Evolutionary conservation across 176 grass and related monocot species (phyloP).

Genomic region (Elymus sibiricus): DNA sequence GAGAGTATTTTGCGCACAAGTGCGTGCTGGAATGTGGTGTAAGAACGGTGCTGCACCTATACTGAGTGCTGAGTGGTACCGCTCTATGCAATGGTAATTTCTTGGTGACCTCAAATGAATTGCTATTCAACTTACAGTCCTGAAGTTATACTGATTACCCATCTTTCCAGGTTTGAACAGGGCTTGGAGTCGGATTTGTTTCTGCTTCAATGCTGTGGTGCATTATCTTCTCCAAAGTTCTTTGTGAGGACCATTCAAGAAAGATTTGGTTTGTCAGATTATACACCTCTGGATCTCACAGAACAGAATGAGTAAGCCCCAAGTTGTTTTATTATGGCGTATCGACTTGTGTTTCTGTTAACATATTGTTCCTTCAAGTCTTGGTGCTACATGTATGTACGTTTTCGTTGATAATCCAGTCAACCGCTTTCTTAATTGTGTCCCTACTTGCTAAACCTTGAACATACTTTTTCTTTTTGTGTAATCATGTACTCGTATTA

Average conservation of each 20-base stretch:
- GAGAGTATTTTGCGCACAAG: too few species aligned
- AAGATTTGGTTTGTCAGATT: slow-evolving; percentile 78
- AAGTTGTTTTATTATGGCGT: background rate
- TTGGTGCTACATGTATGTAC: background rate
- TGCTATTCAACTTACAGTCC: slow-evolving; percentile 13
- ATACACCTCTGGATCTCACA: slow-evolving; percentile 65
- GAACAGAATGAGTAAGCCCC: slow-evolving; percentile 83
- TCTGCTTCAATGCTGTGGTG: slow-evolving; percentile 94
- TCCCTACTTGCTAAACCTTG: background rate
- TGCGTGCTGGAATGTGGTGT: too few species aligned
- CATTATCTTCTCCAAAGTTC: slow-evolving; percentile 76
- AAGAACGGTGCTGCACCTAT: too few species aligned
- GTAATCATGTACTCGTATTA: background rate
- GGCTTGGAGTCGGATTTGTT: slow-evolving; percentile 92
- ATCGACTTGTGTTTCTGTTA: slow-evolving; percentile 13
- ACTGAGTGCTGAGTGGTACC: too few species aligned
- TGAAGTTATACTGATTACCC: slow-evolving; percentile 20
- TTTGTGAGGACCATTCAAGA: slow-evolving; percentile 94
- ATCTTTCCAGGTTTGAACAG: slow-evolving; percentile 79
- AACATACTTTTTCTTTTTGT: background rate
- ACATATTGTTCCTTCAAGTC: slow-evolving; percentile 4
- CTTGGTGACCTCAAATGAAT: background rate
- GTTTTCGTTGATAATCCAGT: background rate
- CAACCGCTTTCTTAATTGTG: slow-evolving; percentile 1
- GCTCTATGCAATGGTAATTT: too few species aligned